Evolutionary conservation across 2,329 filamentous ascomycete genomes (phyloP).

Genomic region (Zymoseptoria pseudotritici): DNA sequence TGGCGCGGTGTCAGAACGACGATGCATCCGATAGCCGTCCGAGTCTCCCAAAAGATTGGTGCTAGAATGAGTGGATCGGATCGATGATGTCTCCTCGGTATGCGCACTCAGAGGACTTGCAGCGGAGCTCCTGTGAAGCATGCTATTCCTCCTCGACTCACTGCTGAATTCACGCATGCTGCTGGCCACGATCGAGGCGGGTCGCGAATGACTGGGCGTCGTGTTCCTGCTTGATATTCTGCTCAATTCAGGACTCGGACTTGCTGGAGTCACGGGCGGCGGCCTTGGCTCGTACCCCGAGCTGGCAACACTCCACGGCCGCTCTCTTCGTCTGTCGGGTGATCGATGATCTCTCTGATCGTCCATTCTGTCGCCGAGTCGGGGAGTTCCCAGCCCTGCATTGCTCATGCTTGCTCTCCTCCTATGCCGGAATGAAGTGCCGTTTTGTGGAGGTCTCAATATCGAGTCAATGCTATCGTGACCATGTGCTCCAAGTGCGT

Average conservation of each 20-base stretch:
- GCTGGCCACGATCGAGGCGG: constrained; percentile 27
- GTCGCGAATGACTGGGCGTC: constrained; percentile 28
- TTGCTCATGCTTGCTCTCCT: constrained; percentile 49
- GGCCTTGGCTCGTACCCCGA: constrained; percentile 44
- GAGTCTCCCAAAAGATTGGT: constrained; percentile 25
- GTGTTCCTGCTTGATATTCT: constrained; percentile 34
- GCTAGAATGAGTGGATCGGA: constrained; percentile 26
- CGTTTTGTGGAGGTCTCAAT: constrained; percentile 47
- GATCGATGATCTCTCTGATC: constrained; percentile 46
- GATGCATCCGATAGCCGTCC: constrained; percentile 22
- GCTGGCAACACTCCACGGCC: constrained; percentile 29
- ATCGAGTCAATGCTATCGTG: constrained; percentile 44
- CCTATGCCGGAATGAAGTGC: constrained; percentile 47
- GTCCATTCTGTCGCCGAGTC: constrained; percentile 35
- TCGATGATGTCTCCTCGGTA: constrained; percentile 27
- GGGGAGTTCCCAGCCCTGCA: constrained; percentile 30
- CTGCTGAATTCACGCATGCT: constrained; percentile 24
- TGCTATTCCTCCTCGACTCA: constrained; percentile 26
- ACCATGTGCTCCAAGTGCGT: constrained; percentile 29
- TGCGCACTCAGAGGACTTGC: constrained; percentile 26
- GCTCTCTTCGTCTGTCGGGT: constrained; percentile 34
- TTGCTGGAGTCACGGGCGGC: constrained; percentile 57
- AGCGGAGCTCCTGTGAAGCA: constrained; percentile 22
- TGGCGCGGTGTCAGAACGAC: constrained; percentile 30
- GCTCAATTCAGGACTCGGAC: constrained; percentile 46